Conservation (phyloP, 768 basidiomycete genomes). For the Auriscalpium orientale region DNA sequence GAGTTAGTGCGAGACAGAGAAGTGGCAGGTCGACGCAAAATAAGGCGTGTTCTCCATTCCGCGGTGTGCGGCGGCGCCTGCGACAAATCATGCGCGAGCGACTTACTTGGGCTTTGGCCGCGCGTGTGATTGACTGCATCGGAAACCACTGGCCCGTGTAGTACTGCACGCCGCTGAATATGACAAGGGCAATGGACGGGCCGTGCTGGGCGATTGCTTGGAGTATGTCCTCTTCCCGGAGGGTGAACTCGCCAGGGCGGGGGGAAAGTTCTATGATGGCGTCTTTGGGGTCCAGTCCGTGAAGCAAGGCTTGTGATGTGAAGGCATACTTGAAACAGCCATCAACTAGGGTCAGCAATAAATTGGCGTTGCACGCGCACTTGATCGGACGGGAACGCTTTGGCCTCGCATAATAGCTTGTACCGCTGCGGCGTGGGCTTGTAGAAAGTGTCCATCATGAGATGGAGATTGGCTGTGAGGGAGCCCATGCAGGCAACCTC, state of each 20-base stretch:
- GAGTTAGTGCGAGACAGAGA: slow-evolving; percentile 11
- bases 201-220: slow-evolving; percentile 66
- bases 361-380: slow-evolving; percentile 32
- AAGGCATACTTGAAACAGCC: slow-evolving; percentile 73
- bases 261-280: slow-evolving; percentile 77
- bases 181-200: slow-evolving; percentile 74
- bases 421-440: slow-evolving; percentile 75
- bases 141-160: slow-evolving; percentile 96
- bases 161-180: slow-evolving; percentile 93
- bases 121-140: slow-evolving; percentile 74
- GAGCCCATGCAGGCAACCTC: slow-evolving; percentile 97
- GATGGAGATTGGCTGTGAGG: slow-evolving; percentile 90
- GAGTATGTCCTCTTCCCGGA: slow-evolving; percentile 88
- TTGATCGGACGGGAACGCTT: slow-evolving; percentile 95
- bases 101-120: slow-evolving; percentile 73
- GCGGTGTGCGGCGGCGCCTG: neutral
- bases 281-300: slow-evolving; percentile 65
- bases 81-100: neutral
- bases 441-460: slow-evolving; percentile 93
- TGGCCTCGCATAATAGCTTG: slow-evolving; percentile 93
- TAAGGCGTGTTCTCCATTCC: slow-evolving; percentile 1
- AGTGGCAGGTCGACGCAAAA: slow-evolving; percentile 7
- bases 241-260: slow-evolving; percentile 72
- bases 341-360: too few species aligned
- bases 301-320: slow-evolving; percentile 79